A percentile compares a stretch with the other conserved stretches of the same genome.
Evolutionary conservation across 2,329 filamentous ascomycete genomes (phyloP).

Genomic region (Ascochyta rabiei): DNA sequence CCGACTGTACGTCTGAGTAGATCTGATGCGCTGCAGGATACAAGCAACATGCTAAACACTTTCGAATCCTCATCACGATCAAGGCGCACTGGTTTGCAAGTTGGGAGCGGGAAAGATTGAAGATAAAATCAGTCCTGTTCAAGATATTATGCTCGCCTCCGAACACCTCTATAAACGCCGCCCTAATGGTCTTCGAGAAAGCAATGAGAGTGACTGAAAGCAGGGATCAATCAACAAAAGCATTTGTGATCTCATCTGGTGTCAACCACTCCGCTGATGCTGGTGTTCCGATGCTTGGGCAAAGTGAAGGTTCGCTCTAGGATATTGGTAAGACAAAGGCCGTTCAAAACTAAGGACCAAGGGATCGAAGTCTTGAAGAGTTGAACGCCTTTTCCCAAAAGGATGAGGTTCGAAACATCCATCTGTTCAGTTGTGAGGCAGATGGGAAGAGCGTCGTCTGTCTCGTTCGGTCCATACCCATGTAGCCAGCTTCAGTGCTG

Average conservation of each 20-base stretch:
- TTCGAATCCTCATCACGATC: not conserved
- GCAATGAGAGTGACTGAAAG: slow-evolving; percentile 4
- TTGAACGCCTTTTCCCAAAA: slow-evolving; percentile 1
- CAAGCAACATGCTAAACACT: not conserved
- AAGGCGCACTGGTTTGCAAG: not conserved
- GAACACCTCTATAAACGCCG: slow-evolving; percentile 41
- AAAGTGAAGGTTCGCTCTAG: not conserved
- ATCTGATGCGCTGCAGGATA: not conserved
- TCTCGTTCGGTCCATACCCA: not conserved
- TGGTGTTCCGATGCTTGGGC: not conserved
- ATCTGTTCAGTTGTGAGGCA: not conserved
- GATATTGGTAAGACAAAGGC: not conserved
- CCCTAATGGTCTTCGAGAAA: slow-evolving; percentile 28
- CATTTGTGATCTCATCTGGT: slow-evolving; percentile 11
- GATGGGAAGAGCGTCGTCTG: not conserved
- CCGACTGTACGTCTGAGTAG: not conserved
- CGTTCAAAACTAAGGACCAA: slow-evolving; percentile 9
- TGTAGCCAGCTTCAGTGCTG: not conserved
- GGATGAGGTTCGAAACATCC: not conserved
- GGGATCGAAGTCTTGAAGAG: slow-evolving; percentile 15
- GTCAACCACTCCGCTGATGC: not conserved
- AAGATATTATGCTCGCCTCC: slow-evolving; percentile 10
- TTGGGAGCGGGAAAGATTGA: not conserved
- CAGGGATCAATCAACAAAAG: slow-evolving; percentile 9
- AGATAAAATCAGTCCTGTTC: slow-evolving; percentile 10